Evolutionary conservation across 2,329 filamentous ascomycete species (phyloP).

Genomic region (Claviceps digitariae): DNA sequence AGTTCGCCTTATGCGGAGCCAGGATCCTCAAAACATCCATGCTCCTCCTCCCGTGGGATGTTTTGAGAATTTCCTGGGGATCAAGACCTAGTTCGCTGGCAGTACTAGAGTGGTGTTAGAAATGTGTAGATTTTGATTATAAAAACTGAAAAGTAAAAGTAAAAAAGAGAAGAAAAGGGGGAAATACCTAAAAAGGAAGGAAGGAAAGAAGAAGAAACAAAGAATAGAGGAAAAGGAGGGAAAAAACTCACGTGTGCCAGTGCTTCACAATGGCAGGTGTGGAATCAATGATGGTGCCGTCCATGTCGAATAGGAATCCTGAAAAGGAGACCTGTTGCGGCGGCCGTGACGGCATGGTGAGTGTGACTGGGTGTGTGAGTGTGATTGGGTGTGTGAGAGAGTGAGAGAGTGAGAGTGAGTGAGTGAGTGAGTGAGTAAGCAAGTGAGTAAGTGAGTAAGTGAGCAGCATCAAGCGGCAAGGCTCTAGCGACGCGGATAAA

Average conservation of each 20-base stretch:
- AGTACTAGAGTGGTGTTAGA: slow-evolving; percentile 37
- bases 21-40: slow-evolving; percentile 76
- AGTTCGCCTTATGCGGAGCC: slow-evolving; percentile 74
- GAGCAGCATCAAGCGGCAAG: no score
- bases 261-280: slow-evolving; percentile 65
- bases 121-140: not conserved
- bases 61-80: slow-evolving; percentile 72
- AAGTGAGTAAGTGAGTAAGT: no score
- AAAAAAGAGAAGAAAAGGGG: no score
- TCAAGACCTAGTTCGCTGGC: slow-evolving; percentile 74
- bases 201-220: not conserved
- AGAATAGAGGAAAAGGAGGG: not conserved
- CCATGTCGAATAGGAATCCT: slow-evolving; percentile 60
- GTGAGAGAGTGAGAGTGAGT: not conserved
- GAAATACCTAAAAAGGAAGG: not conserved
- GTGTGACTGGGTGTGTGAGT: not conserved
- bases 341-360: slow-evolving; percentile 10
- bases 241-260: slow-evolving; percentile 48
- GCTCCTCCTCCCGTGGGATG: slow-evolving; percentile 78
- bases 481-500: no score
- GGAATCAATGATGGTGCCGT: slow-evolving; percentile 73
- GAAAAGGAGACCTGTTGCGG: slow-evolving; percentile 35
- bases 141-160: not conserved
- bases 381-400: not conserved
- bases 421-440: not conserved